phyloP scores from a whole-genome alignment of 2,329 filamentous ascomycete species.

The Epicoccum sorghinum region DNA sequence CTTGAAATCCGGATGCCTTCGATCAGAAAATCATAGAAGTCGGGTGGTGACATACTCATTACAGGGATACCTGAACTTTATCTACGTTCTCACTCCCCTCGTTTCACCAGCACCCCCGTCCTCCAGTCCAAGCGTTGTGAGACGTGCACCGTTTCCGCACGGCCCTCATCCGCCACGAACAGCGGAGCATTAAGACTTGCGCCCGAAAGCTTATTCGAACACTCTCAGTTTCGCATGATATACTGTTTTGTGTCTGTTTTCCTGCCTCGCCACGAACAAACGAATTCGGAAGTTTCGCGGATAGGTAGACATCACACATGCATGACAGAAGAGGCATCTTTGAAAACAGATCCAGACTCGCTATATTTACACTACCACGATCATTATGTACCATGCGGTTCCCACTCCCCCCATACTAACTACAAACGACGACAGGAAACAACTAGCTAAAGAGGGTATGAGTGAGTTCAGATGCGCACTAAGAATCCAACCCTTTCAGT shows the following conservation, averaged over 20 bases:
- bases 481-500: slow-evolving; percentile 5
- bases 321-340: neutral
- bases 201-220: slow-evolving; percentile 6
- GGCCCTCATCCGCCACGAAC: neutral
- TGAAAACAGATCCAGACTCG: slow-evolving; percentile 19
- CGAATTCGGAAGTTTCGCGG: neutral
- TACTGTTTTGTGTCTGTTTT: neutral
- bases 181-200: neutral
- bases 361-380: slow-evolving; percentile 17
- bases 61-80: too few species aligned
- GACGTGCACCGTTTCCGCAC: slow-evolving; percentile 14
- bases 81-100: neutral
- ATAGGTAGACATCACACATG: slow-evolving; percentile 2
- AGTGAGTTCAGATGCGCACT: slow-evolving; percentile 9
- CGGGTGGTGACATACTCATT: too few species aligned
- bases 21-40: too few species aligned
- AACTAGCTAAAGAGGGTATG: slow-evolving; percentile 18
- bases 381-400: slow-evolving; percentile 14
- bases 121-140: slow-evolving; percentile 9
- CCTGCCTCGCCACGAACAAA: too few species aligned
- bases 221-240: neutral
- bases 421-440: slow-evolving; percentile 4
- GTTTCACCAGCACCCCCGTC: slow-evolving; percentile 6
- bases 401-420: slow-evolving; percentile 12
- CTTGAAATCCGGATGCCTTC: too few species aligned